Conservation (phyloP, 176 grass and related monocot genomes). For the Rhynchospora pubera region DNA sequence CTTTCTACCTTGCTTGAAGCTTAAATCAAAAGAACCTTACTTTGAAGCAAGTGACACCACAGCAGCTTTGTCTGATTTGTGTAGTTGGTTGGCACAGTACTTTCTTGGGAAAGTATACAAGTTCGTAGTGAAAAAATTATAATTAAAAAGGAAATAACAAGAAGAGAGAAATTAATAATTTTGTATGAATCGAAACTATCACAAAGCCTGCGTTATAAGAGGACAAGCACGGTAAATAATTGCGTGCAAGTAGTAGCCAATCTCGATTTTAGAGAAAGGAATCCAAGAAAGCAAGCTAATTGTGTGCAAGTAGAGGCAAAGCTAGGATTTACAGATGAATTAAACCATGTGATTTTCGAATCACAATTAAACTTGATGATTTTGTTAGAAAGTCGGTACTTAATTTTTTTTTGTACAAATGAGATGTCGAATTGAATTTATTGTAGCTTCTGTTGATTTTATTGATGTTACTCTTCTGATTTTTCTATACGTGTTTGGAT, state of each 20-base stretch:
- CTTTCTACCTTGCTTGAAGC: not conserved
- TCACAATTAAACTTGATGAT: not conserved
- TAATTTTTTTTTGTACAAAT: not conserved
- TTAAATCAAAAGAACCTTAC: not conserved
- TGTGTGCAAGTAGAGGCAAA: not conserved
- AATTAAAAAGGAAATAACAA: not conserved
- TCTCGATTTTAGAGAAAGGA: constrained; percentile 9
- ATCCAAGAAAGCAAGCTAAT: constrained; percentile 1
- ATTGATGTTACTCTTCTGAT: too few species aligned
- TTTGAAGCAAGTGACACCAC: not conserved
- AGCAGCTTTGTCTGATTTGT: not conserved
- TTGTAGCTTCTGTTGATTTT: not conserved
- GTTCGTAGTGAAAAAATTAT: not conserved
- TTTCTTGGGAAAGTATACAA: not conserved
- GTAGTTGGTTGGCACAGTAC: not conserved
- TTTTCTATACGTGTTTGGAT: too few species aligned
- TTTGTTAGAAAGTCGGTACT: not conserved
- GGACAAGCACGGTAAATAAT: constrained; percentile 1
- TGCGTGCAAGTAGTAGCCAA: not conserved
- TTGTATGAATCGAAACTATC: constrained; percentile 13
- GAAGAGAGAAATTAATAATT: not conserved
- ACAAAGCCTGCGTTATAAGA: constrained; percentile 13
- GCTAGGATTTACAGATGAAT: not conserved
- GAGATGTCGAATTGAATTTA: not conserved
- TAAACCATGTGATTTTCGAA: not conserved